Percentiles rank a stretch among this genome's conserved stretches.
phyloP scores from a whole-genome alignment of 768 basidiomycete genomes.

The Agrocybe chaxingu region DNA sequence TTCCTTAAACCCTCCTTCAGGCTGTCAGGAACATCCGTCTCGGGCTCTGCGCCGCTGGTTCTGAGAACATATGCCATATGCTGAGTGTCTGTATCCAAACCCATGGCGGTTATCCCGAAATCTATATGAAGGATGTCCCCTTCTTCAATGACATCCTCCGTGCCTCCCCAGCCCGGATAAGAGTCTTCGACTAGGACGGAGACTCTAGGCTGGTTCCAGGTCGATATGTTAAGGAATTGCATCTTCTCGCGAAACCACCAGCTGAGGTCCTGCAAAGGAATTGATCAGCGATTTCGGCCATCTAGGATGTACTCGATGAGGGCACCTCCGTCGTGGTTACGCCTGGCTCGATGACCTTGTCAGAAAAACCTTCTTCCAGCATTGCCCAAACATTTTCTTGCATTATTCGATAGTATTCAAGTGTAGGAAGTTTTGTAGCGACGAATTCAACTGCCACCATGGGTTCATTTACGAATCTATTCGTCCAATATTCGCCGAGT shows the following conservation, averaged over 20 bases:
- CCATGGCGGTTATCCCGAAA: constrained; percentile 52
- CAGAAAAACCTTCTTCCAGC: constrained; percentile 51
- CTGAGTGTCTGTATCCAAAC: constrained; percentile 54
- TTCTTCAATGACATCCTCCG: constrained; percentile 35
- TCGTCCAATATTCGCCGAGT: constrained; percentile 40
- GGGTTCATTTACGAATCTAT: constrained; percentile 35
- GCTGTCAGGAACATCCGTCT: constrained; percentile 39
- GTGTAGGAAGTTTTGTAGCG: constrained; percentile 34
- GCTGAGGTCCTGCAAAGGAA: constrained; percentile 36
- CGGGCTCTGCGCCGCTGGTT: constrained; percentile 24
- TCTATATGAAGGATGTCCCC: constrained; percentile 55
- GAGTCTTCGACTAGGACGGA: constrained; percentile 39
- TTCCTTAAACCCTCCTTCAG: constrained; percentile 42
- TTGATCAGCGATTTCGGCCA: background rate
- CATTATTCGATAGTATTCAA: constrained; percentile 41
- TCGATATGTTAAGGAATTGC: constrained; percentile 40
- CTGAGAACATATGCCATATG: constrained; percentile 55
- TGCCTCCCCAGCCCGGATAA: constrained; percentile 40
- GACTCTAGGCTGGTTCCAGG: constrained; percentile 54
- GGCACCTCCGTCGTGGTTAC: constrained; percentile 42
- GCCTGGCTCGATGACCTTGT: constrained; percentile 36
- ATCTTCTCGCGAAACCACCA: constrained; percentile 58
- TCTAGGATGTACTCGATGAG: background rate
- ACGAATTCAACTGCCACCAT: constrained; percentile 49
- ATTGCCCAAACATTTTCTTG: constrained; percentile 52